Conservation (phyloP, 2,329 filamentous ascomycete species). For the Colletotrichum theobromicola region DNA sequence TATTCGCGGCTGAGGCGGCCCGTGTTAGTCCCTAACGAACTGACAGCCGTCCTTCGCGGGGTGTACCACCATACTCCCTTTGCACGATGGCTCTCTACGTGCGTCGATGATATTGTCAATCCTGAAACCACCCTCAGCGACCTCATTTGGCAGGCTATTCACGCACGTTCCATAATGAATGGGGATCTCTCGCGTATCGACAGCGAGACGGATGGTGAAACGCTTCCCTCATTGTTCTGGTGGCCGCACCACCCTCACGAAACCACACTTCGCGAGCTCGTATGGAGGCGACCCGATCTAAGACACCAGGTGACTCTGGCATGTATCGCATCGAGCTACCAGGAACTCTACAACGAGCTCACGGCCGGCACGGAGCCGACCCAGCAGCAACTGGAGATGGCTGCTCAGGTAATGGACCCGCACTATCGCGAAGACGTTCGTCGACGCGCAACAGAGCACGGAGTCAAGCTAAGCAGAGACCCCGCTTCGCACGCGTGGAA, state of each 20-base stretch:
- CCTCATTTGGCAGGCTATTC: constrained; percentile 21
- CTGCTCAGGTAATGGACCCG: neutral
- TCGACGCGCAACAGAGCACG: neutral
- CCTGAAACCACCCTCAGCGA: fast-evolving
- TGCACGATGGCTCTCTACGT: constrained; percentile 22
- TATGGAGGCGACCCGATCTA: neutral
- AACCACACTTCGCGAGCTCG: neutral
- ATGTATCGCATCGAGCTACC: neutral
- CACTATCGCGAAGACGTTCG: neutral
- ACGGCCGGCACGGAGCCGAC: too few species aligned
- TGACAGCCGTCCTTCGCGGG: constrained; percentile 32
- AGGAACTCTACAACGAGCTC: neutral
- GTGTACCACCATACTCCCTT: constrained; percentile 42
- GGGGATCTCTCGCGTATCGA: constrained; percentile 29
- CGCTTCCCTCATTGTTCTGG: neutral
- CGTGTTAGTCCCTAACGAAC: constrained; percentile 27
- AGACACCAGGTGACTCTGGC: neutral
- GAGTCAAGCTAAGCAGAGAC: neutral
- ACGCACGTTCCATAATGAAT: constrained; percentile 35
- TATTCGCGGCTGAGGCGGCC: constrained; percentile 39
- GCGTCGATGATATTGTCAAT: neutral
- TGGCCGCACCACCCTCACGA: neutral
- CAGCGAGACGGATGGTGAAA: neutral
- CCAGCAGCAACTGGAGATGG: neutral
- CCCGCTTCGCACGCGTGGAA: too few species aligned